These are phyloP conservation scores for Aurantiochytrium sp. DNA, from an alignment of 108 stramenopile species.

Conservation along the genomic window DNA sequence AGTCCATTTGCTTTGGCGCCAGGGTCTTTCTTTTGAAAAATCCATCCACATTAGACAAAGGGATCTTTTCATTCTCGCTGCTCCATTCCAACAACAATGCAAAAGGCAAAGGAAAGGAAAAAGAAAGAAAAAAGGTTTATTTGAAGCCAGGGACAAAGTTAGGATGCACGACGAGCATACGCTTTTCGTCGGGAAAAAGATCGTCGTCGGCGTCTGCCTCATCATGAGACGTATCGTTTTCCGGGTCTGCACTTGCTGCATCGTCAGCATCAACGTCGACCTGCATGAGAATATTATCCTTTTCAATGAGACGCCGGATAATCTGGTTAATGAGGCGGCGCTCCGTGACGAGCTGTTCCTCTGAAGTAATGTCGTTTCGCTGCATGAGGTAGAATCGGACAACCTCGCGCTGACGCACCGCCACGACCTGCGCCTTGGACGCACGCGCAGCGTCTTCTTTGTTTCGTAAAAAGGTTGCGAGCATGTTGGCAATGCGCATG, in stretches of 20 bases:
- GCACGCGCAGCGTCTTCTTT: conserved; percentile 60
- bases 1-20: too few species aligned
- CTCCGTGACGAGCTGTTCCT: conserved; percentile 65
- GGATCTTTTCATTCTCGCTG: too few species aligned
- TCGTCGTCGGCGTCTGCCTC: neutral
- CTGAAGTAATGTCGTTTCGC: conserved; percentile 63
- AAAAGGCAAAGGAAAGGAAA: too few species aligned
- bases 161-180: conserved; percentile 16
- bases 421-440: conserved; percentile 26
- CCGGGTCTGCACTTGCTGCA: conserved; percentile 50
- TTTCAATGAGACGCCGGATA: conserved; percentile 65
- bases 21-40: too few species aligned
- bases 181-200: neutral
- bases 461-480: conserved; percentile 74
- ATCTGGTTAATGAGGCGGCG: conserved; percentile 74
- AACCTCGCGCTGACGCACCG: conserved; percentile 66
- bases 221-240: conserved; percentile 14
- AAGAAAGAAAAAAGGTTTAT: neutral
- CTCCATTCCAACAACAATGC: too few species aligned
- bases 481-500: conserved; percentile 75
- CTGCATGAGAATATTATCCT: conserved; percentile 64
- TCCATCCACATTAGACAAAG: too few species aligned
- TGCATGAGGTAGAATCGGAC: conserved; percentile 81
- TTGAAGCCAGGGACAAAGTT: neutral
- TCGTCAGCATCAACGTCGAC: conserved; percentile 53